Percentiles rank a stretch among this genome's conserved stretches.
phyloP scores from a whole-genome alignment of 352 stramenopile species.

The Globisporangium takayamanum region DNA sequence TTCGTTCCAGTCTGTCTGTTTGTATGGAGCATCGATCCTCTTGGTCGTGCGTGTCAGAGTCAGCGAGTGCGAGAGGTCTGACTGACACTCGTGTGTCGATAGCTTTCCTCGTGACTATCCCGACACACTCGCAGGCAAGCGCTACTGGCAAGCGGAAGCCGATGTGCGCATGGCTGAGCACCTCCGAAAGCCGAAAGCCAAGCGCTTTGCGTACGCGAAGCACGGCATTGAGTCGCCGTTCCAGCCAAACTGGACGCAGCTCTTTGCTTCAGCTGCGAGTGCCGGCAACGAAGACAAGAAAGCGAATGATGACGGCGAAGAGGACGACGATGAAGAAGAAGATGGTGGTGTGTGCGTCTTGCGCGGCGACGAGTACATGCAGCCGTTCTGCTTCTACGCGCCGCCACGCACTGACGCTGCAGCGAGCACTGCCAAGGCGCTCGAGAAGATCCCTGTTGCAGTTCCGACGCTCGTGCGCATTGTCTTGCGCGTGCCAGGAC shows the following conservation, averaged over 20 bases:
- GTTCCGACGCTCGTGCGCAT: conserved; percentile 71
- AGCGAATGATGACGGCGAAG: not conserved
- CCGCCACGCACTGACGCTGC: not conserved
- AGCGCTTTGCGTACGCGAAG: conserved; percentile 63
- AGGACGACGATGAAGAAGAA: conserved; percentile 9
- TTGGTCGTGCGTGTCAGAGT: not conserved
- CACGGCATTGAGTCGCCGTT: conserved; percentile 50
- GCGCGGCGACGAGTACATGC: conserved; percentile 56
- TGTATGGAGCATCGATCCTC: not conserved
- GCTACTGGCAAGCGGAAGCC: conserved; percentile 45
- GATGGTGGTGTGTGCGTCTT: conserved; percentile 36
- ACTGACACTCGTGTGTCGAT: conserved; percentile 6
- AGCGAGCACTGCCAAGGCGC: not conserved
- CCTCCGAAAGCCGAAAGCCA: conserved; percentile 55
- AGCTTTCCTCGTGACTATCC: conserved; percentile 80
- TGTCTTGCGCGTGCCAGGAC: conserved; percentile 39
- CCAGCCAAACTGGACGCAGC: conserved; percentile 43
- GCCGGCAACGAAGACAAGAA: not conserved
- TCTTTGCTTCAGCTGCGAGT: conserved; percentile 24
- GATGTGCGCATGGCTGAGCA: conserved; percentile 18
- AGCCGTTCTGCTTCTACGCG: conserved; percentile 57
- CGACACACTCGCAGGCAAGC: conserved; percentile 44
- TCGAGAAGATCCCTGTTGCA: conserved; percentile 36
- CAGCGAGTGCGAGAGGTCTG: not conserved
- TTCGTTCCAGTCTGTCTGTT: conserved; percentile 7